Percentiles rank a stretch among this genome's conserved stretches.
phyloP scores from a whole-genome alignment of 2,329 filamentous ascomycete species.

The Exophiala alcalophila region DNA sequence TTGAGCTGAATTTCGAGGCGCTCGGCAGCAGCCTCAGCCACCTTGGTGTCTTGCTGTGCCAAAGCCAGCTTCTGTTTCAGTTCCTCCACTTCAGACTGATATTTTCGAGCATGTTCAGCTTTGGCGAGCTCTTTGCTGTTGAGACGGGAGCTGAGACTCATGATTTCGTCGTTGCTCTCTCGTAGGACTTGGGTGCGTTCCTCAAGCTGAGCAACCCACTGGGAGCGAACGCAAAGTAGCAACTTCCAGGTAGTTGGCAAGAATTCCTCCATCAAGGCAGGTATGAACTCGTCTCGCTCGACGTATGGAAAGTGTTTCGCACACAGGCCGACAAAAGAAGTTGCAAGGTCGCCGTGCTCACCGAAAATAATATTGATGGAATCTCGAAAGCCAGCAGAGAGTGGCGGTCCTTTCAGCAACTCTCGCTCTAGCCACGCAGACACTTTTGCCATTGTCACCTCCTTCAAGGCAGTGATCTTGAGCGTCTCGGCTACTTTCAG shows the following conservation, averaged over 20 bases:
- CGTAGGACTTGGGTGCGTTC: neutral
- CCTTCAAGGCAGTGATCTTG: conserved; percentile 5
- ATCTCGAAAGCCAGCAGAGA: conserved; percentile 5
- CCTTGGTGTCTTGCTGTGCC: neutral
- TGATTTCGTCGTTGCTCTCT: conserved; percentile 1
- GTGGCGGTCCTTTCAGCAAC: conserved; percentile 1
- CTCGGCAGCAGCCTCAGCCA: neutral
- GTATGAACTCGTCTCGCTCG: conserved; percentile 1
- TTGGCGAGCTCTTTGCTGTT: neutral
- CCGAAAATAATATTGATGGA: conserved; percentile 4
- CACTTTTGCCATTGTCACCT: conserved; percentile 5
- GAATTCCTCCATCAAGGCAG: conserved; percentile 1
- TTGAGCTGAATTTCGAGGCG: neutral
- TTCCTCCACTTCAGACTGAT: conserved; percentile 1
- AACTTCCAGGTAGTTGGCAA: conserved; percentile 6
- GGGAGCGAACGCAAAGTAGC: conserved; percentile 1
- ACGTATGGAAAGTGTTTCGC: conserved; percentile 4
- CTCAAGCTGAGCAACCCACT: neutral
- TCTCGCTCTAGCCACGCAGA: conserved; percentile 11
- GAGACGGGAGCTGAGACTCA: neutral
- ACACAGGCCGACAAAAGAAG: conserved; percentile 6
- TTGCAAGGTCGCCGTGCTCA: conserved; percentile 3
- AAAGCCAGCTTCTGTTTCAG: conserved; percentile 2
- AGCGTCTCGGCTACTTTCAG: conserved; percentile 8
- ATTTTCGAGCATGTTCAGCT: neutral